These are phyloP conservation scores for Citrus cavaleriei DNA, from an alignment of 345 rosid genomes.

Conservation along the genomic window DNA sequence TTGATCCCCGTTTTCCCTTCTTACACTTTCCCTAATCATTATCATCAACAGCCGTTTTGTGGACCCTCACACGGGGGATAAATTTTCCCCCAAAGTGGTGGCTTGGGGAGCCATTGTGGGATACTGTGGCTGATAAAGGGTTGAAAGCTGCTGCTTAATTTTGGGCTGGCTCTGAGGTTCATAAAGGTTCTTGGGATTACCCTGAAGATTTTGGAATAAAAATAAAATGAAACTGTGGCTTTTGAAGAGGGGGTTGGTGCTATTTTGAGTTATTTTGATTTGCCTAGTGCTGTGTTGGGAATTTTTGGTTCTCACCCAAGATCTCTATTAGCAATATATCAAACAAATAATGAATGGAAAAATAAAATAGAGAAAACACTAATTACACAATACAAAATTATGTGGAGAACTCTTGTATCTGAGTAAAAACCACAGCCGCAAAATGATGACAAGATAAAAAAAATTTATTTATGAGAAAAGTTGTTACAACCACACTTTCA, in stretches of 20 bases:
- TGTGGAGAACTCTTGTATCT: no score
- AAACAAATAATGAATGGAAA: no score
- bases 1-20: constrained; percentile 84
- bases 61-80: constrained; percentile 57
- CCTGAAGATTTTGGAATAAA: constrained; percentile 46
- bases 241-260: constrained; percentile 83
- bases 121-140: constrained; percentile 78
- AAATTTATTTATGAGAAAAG: no score
- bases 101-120: constrained; percentile 95
- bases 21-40: constrained; percentile 82
- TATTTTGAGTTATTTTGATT: constrained; percentile 67
- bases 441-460: no score
- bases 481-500: no score
- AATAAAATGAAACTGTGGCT: constrained; percentile 64
- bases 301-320: no score
- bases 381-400: no score
- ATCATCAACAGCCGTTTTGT: constrained; percentile 65
- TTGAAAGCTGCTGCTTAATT: constrained; percentile 77
- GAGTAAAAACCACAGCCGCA: no score
- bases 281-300: constrained; percentile 28
- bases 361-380: no score
- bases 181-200: constrained; percentile 83
- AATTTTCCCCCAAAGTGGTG: constrained; percentile 72
- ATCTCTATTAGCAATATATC: no score
- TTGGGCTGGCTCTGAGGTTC: constrained; percentile 97